A percentile compares a stretch with the other conserved stretches of the same genome.
These are phyloP conservation scores for Suillus variegatus DNA, from an alignment of 768 basidiomycete species.

Conservation along the genomic window DNA sequence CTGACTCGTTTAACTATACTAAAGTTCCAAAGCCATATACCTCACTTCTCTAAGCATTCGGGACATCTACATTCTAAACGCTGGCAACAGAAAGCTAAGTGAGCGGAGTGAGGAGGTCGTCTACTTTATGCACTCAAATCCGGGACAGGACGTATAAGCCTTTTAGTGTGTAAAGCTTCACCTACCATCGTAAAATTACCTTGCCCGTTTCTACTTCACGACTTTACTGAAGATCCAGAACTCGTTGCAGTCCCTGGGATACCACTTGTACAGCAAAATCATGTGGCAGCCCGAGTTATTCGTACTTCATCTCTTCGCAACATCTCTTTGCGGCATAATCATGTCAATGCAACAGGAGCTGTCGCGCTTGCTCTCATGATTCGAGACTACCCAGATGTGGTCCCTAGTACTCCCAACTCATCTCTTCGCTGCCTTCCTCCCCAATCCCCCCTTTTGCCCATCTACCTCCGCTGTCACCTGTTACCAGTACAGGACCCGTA, in stretches of 20 bases:
- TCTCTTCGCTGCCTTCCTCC: conserved; percentile 33
- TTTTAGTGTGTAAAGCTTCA: not conserved
- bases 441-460: conserved; percentile 31
- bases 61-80: no score
- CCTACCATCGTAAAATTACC: no score
- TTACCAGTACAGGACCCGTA: conserved; percentile 39
- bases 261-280: not conserved
- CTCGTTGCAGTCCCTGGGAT: not conserved
- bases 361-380: conserved; percentile 96
- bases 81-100: no score
- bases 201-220: not conserved
- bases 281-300: conserved; percentile 67
- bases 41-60: no score
- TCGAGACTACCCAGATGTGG: conserved; percentile 88
- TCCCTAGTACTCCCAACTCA: conserved; percentile 28
- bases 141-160: not conserved
- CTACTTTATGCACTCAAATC: no score
- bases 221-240: not conserved
- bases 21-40: no score
- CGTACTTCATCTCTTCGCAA: conserved; percentile 84
- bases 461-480: conserved; percentile 23
- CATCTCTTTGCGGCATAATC: conserved; percentile 88
- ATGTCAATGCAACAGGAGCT: conserved; percentile 80
- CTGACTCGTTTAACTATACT: no score
- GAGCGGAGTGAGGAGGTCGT: no score